phyloP scores from a whole-genome alignment of 1,284 basidiomycete species.

The Phylloporus sp. region DNA sequence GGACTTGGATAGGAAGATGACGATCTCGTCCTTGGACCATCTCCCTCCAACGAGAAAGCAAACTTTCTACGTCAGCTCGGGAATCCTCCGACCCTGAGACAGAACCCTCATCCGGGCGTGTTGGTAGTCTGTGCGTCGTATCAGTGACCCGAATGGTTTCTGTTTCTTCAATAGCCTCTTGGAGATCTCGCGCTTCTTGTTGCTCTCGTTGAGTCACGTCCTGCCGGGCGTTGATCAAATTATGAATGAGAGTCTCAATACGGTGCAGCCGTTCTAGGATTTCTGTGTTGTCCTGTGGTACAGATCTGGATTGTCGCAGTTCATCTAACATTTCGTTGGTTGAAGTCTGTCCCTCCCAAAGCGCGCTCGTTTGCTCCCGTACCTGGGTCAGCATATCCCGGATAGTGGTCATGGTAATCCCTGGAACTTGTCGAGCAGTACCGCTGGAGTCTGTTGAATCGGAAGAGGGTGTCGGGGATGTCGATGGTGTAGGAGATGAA shows the following conservation, averaged over 20 bases:
- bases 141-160: slow-evolving; percentile 21
- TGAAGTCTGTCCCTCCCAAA: slow-evolving; percentile 61
- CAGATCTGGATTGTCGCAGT: slow-evolving; percentile 35
- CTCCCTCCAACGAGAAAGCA: slow-evolving; percentile 27
- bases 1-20: slow-evolving; percentile 42
- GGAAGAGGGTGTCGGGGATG: slow-evolving; percentile 36
- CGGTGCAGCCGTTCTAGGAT: slow-evolving; percentile 40
- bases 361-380: slow-evolving; percentile 51
- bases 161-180: slow-evolving; percentile 16
- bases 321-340: slow-evolving; percentile 57
- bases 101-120: slow-evolving; percentile 23
- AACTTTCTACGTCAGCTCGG: slow-evolving; percentile 32
- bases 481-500: slow-evolving; percentile 39
- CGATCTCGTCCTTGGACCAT: slow-evolving; percentile 24
- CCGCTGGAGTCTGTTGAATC: slow-evolving; percentile 44
- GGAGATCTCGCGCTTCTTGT: slow-evolving; percentile 4
- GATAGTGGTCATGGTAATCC: slow-evolving; percentile 42
- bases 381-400: slow-evolving; percentile 53
- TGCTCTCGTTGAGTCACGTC: slow-evolving; percentile 12
- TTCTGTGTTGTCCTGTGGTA: slow-evolving; percentile 40
- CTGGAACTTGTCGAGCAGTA: slow-evolving; percentile 46
- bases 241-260: slow-evolving; percentile 51
- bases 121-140: slow-evolving; percentile 5
- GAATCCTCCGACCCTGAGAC: slow-evolving; percentile 31
- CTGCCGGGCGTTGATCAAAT: slow-evolving; percentile 11